These are phyloP conservation scores for Cercospora sp. DNA, from an alignment of 2,329 filamentous ascomycete genomes.

Conservation along the genomic window DNA sequence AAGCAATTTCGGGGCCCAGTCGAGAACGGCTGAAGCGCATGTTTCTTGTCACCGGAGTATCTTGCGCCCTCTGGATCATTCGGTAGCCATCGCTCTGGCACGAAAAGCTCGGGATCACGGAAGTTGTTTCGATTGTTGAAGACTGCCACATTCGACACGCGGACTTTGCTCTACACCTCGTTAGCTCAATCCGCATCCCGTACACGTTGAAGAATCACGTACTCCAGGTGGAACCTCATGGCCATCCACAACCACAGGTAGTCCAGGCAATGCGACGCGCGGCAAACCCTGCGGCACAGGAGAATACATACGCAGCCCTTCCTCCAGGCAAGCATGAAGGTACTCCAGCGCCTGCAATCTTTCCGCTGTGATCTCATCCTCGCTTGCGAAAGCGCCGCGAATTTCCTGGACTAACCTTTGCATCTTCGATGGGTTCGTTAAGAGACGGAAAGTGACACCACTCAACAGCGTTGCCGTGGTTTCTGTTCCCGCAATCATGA, in stretches of 20 bases:
- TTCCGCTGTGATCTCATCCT: constrained; percentile 34
- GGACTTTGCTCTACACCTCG: constrained; percentile 15
- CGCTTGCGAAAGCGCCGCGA: constrained; percentile 39
- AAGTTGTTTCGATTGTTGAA: constrained; percentile 36
- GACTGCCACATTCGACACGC: constrained; percentile 27
- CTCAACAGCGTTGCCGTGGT: constrained; percentile 73
- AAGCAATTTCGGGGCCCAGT: constrained; percentile 42
- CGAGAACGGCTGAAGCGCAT: constrained; percentile 36
- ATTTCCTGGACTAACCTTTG: constrained; percentile 60
- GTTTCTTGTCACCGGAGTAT: constrained; percentile 32
- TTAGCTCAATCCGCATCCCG: not conserved
- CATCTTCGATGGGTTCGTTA: constrained; percentile 61
- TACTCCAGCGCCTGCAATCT: constrained; percentile 43
- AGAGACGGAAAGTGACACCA: constrained; percentile 69
- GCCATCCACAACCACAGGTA: constrained; percentile 29
- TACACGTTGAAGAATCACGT: not conserved
- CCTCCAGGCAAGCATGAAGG: constrained; percentile 49
- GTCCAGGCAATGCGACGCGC: constrained; percentile 25
- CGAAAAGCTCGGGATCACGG: constrained; percentile 30
- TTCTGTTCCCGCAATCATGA: constrained; percentile 68
- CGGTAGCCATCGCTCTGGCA: constrained; percentile 44
- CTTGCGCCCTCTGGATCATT: constrained; percentile 27
- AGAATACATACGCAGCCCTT: constrained; percentile 50
- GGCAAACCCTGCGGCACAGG: constrained; percentile 45
- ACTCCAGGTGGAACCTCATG: constrained; percentile 29